Evolutionary conservation across 2,329 filamentous ascomycete genomes (phyloP).

Genomic region (Aspergillus sp.): DNA sequence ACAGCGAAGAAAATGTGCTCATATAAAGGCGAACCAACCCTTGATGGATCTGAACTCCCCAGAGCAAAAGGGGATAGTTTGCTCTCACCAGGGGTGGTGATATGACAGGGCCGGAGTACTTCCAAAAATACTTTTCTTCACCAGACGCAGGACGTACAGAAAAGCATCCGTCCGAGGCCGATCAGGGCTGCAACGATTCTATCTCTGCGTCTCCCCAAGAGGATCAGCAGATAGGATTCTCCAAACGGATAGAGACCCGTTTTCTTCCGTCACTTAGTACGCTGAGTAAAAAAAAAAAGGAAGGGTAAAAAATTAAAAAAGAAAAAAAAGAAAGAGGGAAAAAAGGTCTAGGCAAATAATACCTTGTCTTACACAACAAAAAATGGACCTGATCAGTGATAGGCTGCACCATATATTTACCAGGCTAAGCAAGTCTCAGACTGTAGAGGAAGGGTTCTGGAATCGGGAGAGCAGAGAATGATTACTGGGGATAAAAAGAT

Average conservation of each 20-base stretch:
- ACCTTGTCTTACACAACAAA: constrained; percentile 9
- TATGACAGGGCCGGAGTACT: constrained; percentile 9
- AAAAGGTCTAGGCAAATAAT: constrained; percentile 8
- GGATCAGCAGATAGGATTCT: constrained; percentile 11
- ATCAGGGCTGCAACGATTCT: constrained; percentile 9
- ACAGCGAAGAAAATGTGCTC: background rate
- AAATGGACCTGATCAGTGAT: constrained; percentile 14
- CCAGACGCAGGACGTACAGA: constrained; percentile 9
- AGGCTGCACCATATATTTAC: constrained; percentile 11
- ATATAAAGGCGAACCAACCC: background rate
- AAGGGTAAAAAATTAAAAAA: constrained; percentile 2
- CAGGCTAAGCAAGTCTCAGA: constrained; percentile 5
- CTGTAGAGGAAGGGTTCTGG: constrained; percentile 18
- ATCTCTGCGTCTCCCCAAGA: constrained; percentile 1
- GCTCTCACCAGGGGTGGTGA: constrained; percentile 11
- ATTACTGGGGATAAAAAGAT: background rate
- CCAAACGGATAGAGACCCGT: constrained; percentile 15
- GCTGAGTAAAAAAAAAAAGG: constrained; percentile 6
- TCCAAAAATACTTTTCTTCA: constrained; percentile 16
- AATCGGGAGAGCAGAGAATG: constrained; percentile 12
- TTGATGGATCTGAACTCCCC: background rate
- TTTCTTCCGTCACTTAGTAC: constrained; percentile 8
- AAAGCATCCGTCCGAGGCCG: constrained; percentile 7
- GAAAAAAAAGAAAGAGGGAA: constrained; percentile 1
- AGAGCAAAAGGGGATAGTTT: constrained; percentile 12